Evolutionary conservation across 768 basidiomycete genomes (phyloP), one percentile per base, ranked within the genome.

Genomic region (Termitomyces sp.): DNA sequence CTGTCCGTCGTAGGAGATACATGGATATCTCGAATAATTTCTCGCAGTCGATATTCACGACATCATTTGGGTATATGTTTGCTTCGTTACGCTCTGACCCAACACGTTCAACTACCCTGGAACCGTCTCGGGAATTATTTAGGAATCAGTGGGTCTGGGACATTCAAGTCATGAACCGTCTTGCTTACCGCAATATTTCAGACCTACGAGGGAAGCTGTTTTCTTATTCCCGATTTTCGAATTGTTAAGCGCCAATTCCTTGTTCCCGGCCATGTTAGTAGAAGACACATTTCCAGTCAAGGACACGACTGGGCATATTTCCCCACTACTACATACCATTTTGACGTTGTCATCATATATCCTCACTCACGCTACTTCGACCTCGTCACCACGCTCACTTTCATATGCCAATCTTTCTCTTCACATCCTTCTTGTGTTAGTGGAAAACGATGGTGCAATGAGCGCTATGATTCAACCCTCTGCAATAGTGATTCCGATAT

Each of bases 301-400:
- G n/a, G 50, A 55, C 47, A 27, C 68, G 42, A 55, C 69, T 6
- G 53, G 42, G 22, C 27, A 9, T 36, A 16, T 34, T 46, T 63
- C 77, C 0, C 77, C 80, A 6, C 69, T 80, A 11, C 70, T 78
- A 1, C 74, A 78, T 62, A 81, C 79, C 12, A 67, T 86, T 12
- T 65, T 89, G 48, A 80, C 83, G 4, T 67, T 88, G 54, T 80
- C 84, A 2, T 88, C 87, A 0, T 89, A 89, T 71, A 65, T 89
- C 50, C 70, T 88, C 55, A 81, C 85, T 2, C 88, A 90, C 66
- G 87, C 87, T 13, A 81, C 85, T 12, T 86, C 88, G 5, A 73
- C 80, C 0, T 76, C 78, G 2, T 83, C 85, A 15, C 71, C 81
- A 6, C 80, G 87, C 22, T 80, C 85, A 18, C 74, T 82, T 45